Conservation (phyloP, 192 early-diverging fungal genomes). For the Coemansia guatemalensis region DNA sequence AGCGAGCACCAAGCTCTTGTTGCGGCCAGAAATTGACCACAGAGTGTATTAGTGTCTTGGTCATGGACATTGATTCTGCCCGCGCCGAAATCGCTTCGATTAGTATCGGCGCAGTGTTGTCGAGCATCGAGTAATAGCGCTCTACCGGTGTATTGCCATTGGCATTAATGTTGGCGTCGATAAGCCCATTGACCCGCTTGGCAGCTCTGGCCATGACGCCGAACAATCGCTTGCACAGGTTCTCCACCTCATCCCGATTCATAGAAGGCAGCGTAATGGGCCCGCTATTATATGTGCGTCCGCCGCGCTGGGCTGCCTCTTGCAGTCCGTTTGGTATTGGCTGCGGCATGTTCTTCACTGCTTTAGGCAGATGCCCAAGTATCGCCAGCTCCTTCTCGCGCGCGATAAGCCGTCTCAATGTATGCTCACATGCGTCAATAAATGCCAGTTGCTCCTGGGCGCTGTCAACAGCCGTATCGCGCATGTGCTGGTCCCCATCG, state of each 20-base stretch:
- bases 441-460: conserved; percentile 14
- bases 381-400: conserved; percentile 44
- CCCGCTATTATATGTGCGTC: conserved; percentile 33
- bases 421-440: conserved; percentile 19
- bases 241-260: conserved; percentile 7
- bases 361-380: conserved; percentile 39
- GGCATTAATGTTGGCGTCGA: neutral
- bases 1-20: neutral
- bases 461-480: neutral
- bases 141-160: neutral
- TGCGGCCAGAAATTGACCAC: conserved; percentile 36
- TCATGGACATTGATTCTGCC: conserved; percentile 12
- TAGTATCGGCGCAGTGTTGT: conserved; percentile 34
- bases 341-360: conserved; percentile 46
- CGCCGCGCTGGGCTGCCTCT: conserved; percentile 36
- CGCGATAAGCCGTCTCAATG: conserved; percentile 22
- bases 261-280: conserved; percentile 16
- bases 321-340: conserved; percentile 42
- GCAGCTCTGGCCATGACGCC: conserved; percentile 2
- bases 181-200: no score
- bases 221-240: conserved; percentile 9
- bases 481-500: conserved; percentile 13
- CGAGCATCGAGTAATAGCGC: conserved; percentile 12
- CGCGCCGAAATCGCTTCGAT: conserved; percentile 29
- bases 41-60: conserved; percentile 9